Base-by-base conservation (phyloP, 2,329 filamentous ascomycete species). In the Onygenales sp. region DNA sequence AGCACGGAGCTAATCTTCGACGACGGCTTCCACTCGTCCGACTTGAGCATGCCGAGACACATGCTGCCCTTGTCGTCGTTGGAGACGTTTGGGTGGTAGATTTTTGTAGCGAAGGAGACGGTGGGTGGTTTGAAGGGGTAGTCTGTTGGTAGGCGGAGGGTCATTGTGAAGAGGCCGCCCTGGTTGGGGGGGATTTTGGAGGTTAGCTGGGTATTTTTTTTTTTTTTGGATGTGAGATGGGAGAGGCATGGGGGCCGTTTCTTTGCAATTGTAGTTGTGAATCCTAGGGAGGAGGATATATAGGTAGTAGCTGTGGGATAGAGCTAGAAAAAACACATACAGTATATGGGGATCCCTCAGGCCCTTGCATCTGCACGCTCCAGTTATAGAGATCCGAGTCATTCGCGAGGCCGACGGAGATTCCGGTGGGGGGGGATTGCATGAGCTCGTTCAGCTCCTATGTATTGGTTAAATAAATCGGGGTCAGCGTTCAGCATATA, bases 111-210 rank as follows among this genome's bases (percentile, higher is more conserved):
- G 74, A 98, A 98, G 54, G 93, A 88, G 67, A 98, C 96, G 78
- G 96, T 96, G 45, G 93, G 93, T 50, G 93, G 92, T 43, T 91
- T 95, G 93, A 98, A 98, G 43, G 93, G 93, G 69, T 98, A 98
- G 75, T 98, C 93, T 66, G 97, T 93, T 44, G 90, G 89, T 9
- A 96, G 82, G 42, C 72, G 78, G 61, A 95, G 77, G 57, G 84
- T 72, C 57, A 96, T 73, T 60, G 81, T 81, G 79, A 89, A 96
- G 60, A 74, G 75, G 64, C 90, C 90, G 62, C 83, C 84, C 76
- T 85, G 49, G 38, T 31, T 33, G 14, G 14, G 49, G 21, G 14
- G 14, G 49, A 11, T 11, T 51, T n/a, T 39, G 3, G 13, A 42
- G 33, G 27, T 48, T 46, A 35, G 46, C 41, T 27, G 17, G n/a